A percentile compares a stretch with the other conserved stretches of the same genome.
Evolutionary conservation across 1,284 basidiomycete species (phyloP).

Genomic region (Cerioporus squamosus): DNA sequence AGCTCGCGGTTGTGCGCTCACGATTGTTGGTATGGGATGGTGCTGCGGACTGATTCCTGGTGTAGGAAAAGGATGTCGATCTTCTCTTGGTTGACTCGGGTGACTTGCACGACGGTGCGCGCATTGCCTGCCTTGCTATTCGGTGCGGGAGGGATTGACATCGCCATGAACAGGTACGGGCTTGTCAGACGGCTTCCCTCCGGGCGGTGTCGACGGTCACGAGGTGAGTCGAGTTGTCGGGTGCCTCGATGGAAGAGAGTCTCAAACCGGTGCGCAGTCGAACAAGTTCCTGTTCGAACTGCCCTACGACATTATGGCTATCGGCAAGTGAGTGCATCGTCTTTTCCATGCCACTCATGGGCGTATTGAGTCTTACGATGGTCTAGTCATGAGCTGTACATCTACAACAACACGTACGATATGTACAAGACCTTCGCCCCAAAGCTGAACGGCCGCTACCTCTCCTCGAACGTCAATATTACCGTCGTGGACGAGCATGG

Average conservation of each 20-base stretch:
- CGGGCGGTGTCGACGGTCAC: conserved; percentile 74
- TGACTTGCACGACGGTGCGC: conserved; percentile 78
- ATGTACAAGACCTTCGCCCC: conserved; percentile 84
- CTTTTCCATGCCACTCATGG: conserved; percentile 25
- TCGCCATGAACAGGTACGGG: conserved; percentile 55
- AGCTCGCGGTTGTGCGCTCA: conserved; percentile 53
- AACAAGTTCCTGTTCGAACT: conserved; percentile 77
- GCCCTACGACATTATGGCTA: conserved; percentile 83
- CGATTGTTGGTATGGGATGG: neutral
- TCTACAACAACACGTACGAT: conserved; percentile 76
- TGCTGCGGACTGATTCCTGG: neutral
- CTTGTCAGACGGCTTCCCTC: conserved; percentile 71
- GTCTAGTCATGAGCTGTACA: conserved; percentile 83
- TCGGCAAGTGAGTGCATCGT: conserved; percentile 70
- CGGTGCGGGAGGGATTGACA: neutral
- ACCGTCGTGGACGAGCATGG: conserved; percentile 62
- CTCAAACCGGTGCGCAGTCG: conserved; percentile 41
- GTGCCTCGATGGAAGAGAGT: neutral
- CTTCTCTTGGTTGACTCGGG: conserved; percentile 75
- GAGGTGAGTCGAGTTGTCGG: conserved; percentile 47
- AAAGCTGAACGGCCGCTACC: conserved; percentile 72
- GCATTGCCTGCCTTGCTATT: conserved; percentile 24
- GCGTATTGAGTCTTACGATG: neutral
- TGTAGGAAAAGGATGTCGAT: conserved; percentile 67
- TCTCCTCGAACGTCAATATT: conserved; percentile 87